These are phyloP conservation scores for Lactifluus hygrophoroides DNA, from an alignment of 768 basidiomycete species.

Conservation along the genomic window DNA sequence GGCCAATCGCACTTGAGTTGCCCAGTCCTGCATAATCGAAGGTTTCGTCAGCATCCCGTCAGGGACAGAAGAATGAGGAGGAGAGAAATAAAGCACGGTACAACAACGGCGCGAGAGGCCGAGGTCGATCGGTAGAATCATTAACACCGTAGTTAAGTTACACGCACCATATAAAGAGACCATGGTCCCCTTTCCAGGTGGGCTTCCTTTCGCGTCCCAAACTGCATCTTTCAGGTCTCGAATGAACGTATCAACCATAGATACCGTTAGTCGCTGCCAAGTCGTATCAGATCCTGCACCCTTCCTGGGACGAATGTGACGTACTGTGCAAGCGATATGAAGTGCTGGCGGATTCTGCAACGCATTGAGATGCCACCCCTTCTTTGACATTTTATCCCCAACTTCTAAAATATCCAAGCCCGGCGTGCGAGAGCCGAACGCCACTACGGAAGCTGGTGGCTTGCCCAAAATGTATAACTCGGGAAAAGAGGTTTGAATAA, in stretches of 20 bases:
- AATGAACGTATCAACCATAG: constrained; percentile 67
- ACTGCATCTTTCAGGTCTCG: constrained; percentile 77
- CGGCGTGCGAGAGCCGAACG: constrained; percentile 53
- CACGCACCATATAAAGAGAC: constrained; percentile 80
- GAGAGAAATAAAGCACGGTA: not conserved
- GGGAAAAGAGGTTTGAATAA: constrained; percentile 59
- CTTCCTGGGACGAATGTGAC: constrained; percentile 22
- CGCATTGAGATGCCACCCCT: constrained; percentile 91
- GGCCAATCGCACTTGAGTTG: constrained; percentile 20
- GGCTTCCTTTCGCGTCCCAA: constrained; percentile 53
- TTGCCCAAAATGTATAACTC: constrained; percentile 87
- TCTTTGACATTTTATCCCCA: constrained; percentile 77
- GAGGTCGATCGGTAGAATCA: not conserved
- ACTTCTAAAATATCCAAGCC: constrained; percentile 75
- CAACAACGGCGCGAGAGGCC: not conserved
- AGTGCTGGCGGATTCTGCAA: constrained; percentile 70
- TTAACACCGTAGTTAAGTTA: not conserved
- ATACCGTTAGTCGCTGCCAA: constrained; percentile 67
- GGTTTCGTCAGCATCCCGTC: not conserved
- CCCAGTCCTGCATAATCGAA: constrained; percentile 12
- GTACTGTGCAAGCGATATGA: constrained; percentile 90
- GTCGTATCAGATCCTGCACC: not conserved
- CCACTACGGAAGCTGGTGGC: constrained; percentile 84
- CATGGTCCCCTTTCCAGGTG: constrained; percentile 77
- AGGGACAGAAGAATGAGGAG: not conserved